Evolutionary conservation across 768 basidiomycete species (phyloP), one percentile per base, ranked within the genome.

Genomic region (Russula olivacea): DNA sequence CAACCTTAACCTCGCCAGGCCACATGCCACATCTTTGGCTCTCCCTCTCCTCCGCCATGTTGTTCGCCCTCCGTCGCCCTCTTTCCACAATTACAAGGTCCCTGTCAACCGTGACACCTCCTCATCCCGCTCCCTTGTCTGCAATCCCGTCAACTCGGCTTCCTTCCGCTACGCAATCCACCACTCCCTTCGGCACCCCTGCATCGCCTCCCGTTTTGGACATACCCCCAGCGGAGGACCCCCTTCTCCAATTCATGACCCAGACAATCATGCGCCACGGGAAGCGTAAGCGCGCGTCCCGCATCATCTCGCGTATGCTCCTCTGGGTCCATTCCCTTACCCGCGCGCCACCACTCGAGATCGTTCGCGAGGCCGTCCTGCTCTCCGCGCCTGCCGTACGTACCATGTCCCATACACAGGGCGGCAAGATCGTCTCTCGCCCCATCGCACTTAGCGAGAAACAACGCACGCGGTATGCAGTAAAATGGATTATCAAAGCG

Each of bases 381-480:
- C 70, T 79, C 2, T 86, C 84, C 2, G 80, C 90, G 4, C 95
- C 95, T 1, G 83, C 85, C 1, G 84, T 95, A 30, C 80, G 84
- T 28, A 77, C 77, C 53, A 70, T 83, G 63, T 82, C 80, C 32
- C 80, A 84, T 67, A 83, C 83, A 58, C 78, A 78, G 52, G 83
- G 83, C 2, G 82, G 85, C 19, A 93, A 93, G 74, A 79, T 76
- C n/a, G 72, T 85, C 12, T 74, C 79, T 49, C 82, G 79, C 45
- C 93, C 94, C 0, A 75, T 83, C 14, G 84, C 91, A 1, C 77
- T 97, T 61, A 85, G 79, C 57, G 92, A 93, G 76, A 84, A 88
- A 71, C 92, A 94, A 76, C 80, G 93, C 40, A 82, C 84, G 50
- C 80, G 83, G 38, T 80, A 77, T 53, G 93, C 85, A 3, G 78